These are phyloP conservation scores for Astrothelium subdiscretum DNA, from an alignment of 495 filamentous ascomycete species.

Conservation along the genomic window DNA sequence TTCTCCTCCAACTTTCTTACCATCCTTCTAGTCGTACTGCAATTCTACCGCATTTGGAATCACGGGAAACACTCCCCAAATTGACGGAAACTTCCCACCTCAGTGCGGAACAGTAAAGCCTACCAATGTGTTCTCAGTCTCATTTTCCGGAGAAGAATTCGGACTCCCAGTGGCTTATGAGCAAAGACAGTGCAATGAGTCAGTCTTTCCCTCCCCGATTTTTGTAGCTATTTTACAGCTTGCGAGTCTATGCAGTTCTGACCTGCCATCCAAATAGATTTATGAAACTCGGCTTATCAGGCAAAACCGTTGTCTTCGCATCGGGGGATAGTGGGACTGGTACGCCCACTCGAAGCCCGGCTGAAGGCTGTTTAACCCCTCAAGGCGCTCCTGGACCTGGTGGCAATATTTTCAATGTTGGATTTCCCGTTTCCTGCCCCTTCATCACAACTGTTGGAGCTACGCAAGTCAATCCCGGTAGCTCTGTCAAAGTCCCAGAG, in stretches of 20 bases:
- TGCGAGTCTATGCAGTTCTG: not conserved
- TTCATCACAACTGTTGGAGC: conserved; percentile 40
- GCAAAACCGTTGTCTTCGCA: conserved; percentile 29
- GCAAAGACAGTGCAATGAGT: conserved; percentile 41
- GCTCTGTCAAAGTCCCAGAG: conserved; percentile 25
- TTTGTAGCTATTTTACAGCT: not conserved
- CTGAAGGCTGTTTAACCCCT: conserved; percentile 11
- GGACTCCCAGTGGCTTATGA: conserved; percentile 9
- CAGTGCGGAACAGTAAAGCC: conserved; percentile 11
- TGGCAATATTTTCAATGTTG: not conserved
- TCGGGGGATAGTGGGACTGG: conserved; percentile 37
- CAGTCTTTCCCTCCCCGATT: not conserved
- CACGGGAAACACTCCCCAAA: conserved; percentile 11
- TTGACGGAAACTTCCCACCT: conserved; percentile 9
- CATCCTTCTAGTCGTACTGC: not conserved
- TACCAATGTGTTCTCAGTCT: conserved; percentile 4
- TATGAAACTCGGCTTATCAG: conserved; percentile 36
- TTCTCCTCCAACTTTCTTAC: not conserved
- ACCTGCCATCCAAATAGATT: conserved; percentile 15
- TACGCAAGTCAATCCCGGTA: conserved; percentile 32
- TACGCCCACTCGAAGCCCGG: conserved; percentile 1
- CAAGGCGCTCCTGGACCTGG: not conserved
- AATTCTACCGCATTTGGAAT: conserved; percentile 5
- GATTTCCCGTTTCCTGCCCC: conserved; percentile 35
- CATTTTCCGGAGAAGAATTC: conserved; percentile 5